These are phyloP conservation scores for Gomphus bonarii DNA, from an alignment of 1,284 basidiomycete genomes.

Conservation along the genomic window DNA sequence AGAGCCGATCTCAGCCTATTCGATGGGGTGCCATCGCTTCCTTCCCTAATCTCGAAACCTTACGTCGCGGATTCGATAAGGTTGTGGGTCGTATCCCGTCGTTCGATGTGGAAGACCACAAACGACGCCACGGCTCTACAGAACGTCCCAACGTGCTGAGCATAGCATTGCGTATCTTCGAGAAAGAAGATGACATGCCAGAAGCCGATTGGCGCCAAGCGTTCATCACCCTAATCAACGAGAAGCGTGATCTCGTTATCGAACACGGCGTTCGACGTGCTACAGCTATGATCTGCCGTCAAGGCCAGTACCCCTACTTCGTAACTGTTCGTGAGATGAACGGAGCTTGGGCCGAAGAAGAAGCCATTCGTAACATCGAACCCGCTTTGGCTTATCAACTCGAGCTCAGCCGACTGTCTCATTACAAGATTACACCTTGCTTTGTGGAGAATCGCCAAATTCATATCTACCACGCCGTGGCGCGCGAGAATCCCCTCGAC, in stretches of 20 bases:
- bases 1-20: constrained; percentile 75
- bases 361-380: constrained; percentile 96
- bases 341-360: constrained; percentile 85
- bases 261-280: constrained; percentile 84
- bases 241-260: constrained; percentile 50
- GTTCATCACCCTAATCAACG: constrained; percentile 69
- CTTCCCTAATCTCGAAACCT: constrained; percentile 66
- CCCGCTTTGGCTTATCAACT: constrained; percentile 98
- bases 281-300: constrained; percentile 87
- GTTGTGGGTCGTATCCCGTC: constrained; percentile 57
- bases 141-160: constrained; percentile 90
- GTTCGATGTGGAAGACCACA: constrained; percentile 65
- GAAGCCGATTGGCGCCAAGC: constrained; percentile 75
- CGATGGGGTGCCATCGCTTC: constrained; percentile 86
- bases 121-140: constrained; percentile 61
- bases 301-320: constrained; percentile 89
- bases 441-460: constrained; percentile 93
- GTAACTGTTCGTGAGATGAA: constrained; percentile 80
- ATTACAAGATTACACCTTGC: constrained; percentile 93
- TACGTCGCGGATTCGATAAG: constrained; percentile 67
- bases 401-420: constrained; percentile 90
- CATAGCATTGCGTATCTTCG: constrained; percentile 80
- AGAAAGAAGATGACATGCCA: constrained; percentile 63
- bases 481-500: constrained; percentile 93
- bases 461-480: constrained; percentile 94